These are phyloP conservation scores for Lepraria neglecta DNA, from an alignment of 495 filamentous ascomycete genomes.

Conservation along the genomic window DNA sequence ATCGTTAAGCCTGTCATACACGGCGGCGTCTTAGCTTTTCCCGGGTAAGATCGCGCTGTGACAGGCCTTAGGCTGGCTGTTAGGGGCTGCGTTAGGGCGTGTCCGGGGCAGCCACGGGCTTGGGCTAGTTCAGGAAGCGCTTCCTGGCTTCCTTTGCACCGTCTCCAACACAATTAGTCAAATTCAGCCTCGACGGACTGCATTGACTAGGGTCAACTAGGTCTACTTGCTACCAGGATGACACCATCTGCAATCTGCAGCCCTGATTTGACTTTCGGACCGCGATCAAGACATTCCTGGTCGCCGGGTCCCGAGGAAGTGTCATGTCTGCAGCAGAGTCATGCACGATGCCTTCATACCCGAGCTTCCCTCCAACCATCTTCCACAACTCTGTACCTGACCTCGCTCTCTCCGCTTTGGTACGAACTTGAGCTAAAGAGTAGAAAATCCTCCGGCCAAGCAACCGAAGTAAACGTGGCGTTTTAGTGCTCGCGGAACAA, in stretches of 20 bases:
- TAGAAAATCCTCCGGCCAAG: background rate
- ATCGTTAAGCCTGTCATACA: too few relatives aligned
- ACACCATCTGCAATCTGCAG: constrained; percentile 8
- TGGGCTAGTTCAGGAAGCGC: background rate
- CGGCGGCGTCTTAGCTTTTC: constrained; percentile 1
- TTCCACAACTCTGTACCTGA: constrained; percentile 4
- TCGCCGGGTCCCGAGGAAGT: constrained; percentile 11
- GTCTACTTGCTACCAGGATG: background rate
- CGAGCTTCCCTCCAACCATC: background rate
- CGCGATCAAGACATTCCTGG: constrained; percentile 11
- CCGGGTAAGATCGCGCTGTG: constrained; percentile 4
- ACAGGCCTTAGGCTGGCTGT: constrained; percentile 1
- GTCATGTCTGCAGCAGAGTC: constrained; percentile 11
- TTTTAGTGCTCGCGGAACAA: constrained; percentile 3
- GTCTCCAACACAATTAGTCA: background rate
- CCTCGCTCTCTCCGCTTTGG: background rate
- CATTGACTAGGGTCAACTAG: too few relatives aligned
- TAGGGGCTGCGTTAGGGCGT: background rate
- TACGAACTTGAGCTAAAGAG: background rate
- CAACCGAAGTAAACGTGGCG: background rate
- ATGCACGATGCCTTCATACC: constrained; percentile 17
- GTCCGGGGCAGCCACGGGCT: too few relatives aligned
- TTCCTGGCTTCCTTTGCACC: background rate
- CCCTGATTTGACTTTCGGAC: constrained; percentile 13
- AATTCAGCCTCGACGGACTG: too few relatives aligned